Evolutionary conservation across 139 green algal genomes (phyloP).

Genomic region (Asterochloris sp.): DNA sequence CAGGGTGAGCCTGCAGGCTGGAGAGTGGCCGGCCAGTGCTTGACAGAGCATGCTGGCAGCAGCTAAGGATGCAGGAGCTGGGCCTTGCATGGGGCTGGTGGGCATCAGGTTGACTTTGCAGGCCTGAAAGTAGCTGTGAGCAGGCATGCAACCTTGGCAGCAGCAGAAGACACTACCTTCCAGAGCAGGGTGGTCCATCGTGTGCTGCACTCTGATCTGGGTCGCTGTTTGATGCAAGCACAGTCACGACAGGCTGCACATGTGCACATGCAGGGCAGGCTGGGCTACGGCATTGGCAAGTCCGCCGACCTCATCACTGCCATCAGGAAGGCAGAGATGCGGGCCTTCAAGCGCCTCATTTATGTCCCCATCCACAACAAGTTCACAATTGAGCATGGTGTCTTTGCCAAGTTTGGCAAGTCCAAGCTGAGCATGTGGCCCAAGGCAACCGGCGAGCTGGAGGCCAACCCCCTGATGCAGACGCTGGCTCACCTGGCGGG

Average conservation of each 20-base stretch:
- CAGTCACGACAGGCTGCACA: too few relatives aligned
- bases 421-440: conserved; percentile 15
- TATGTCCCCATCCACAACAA: conserved; percentile 14
- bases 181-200: too few relatives aligned
- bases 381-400: neutral
- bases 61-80: too few relatives aligned
- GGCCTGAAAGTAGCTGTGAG: too few relatives aligned
- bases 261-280: conserved; percentile 8
- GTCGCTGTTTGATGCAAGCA: too few relatives aligned
- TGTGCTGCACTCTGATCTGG: too few relatives aligned
- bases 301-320: conserved; percentile 11
- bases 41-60: too few relatives aligned
- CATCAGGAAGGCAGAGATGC: conserved; percentile 13
- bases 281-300: conserved; percentile 18
- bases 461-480: neutral
- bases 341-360: conserved; percentile 5
- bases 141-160: too few relatives aligned
- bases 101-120: too few relatives aligned
- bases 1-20: neutral
- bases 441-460: neutral
- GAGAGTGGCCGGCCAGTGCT: too few relatives aligned
- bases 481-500: conserved; percentile 4
- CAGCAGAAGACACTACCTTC: too few relatives aligned
- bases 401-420: conserved; percentile 10
- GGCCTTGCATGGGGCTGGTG: too few relatives aligned